Conservation (phyloP, 139 green algal genomes). For the Mesotaenium endlicherianum region DNA sequence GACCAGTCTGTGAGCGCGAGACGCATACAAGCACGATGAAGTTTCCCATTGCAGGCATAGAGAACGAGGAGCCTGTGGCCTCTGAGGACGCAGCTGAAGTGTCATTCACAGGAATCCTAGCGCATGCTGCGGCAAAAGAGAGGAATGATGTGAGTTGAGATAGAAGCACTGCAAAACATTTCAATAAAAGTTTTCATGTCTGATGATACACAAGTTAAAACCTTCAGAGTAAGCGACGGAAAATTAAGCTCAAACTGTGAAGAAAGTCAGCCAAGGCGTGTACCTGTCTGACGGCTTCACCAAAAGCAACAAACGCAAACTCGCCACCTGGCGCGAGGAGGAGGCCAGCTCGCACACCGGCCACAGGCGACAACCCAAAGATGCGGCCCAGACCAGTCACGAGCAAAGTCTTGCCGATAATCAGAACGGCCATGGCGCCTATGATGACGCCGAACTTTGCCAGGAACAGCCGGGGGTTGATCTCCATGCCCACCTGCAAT, state of each 20-base stretch:
- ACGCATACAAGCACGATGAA: no score
- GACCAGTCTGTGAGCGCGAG: no score
- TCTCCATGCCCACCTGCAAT: slow-evolving; percentile 66
- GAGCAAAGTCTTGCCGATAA: slow-evolving; percentile 67
- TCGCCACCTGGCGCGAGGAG: slow-evolving; percentile 92
- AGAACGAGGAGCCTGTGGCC: no score
- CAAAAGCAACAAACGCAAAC: slow-evolving; percentile 98
- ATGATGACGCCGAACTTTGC: slow-evolving; percentile 72
- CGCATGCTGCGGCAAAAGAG: neutral
- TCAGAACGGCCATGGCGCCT: slow-evolving; percentile 58
- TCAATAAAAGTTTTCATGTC: neutral
- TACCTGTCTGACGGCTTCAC: slow-evolving; percentile 69
- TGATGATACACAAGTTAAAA: no score
- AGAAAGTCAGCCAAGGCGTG: no score
- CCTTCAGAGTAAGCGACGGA: no score
- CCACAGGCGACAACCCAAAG: slow-evolving; percentile 81
- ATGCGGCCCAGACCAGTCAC: slow-evolving; percentile 74
- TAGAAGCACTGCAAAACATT: neutral
- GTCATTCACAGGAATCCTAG: neutral
- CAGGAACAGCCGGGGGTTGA: slow-evolving; percentile 68
- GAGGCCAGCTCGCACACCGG: slow-evolving; percentile 68
- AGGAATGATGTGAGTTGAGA: neutral
- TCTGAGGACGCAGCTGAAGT: no score
- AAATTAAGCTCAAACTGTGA: no score
- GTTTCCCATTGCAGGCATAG: no score